Evolutionary conservation across 2,329 filamentous ascomycete genomes (phyloP).

Genomic region (Colletotrichum sp.): DNA sequence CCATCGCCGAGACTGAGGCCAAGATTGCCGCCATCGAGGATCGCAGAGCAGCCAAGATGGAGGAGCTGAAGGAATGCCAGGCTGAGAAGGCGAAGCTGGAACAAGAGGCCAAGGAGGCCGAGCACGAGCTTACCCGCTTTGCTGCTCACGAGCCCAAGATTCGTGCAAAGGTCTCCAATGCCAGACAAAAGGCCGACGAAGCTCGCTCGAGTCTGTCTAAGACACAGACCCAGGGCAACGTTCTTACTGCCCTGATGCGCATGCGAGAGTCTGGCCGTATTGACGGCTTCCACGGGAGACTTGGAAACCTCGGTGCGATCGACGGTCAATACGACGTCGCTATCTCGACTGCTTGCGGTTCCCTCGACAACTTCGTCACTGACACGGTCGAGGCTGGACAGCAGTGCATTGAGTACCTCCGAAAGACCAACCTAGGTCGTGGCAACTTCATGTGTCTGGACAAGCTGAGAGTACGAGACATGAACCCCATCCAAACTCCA

Average conservation of each 20-base stretch:
- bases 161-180: conserved; percentile 83
- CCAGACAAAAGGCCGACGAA: conserved; percentile 94
- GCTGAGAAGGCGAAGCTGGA: conserved; percentile 73
- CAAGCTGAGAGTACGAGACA: conserved; percentile 78
- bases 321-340: conserved; percentile 94
- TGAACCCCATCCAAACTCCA: conserved; percentile 83
- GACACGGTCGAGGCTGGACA: conserved; percentile 96
- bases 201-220: conserved; percentile 87
- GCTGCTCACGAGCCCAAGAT: conserved; percentile 80
- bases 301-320: conserved; percentile 93
- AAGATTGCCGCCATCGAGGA: conserved; percentile 79
- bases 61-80: conserved; percentile 78
- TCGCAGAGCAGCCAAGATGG: conserved; percentile 70
- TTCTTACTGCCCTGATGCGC: conserved; percentile 89
- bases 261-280: conserved; percentile 96
- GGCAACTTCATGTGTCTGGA: conserved; percentile 98
- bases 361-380: conserved; percentile 94
- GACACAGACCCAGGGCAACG: conserved; percentile 91
- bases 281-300: conserved; percentile 92
- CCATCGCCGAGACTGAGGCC: conserved; percentile 79
- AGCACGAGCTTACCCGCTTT: conserved; percentile 75
- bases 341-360: conserved; percentile 94
- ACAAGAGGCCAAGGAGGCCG: conserved; percentile 74
- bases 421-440: conserved; percentile 95
- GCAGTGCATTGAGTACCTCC: conserved; percentile 95